Evolutionary conservation across 768 basidiomycete species (phyloP).

Genomic region (Gymnopilus dilepis): DNA sequence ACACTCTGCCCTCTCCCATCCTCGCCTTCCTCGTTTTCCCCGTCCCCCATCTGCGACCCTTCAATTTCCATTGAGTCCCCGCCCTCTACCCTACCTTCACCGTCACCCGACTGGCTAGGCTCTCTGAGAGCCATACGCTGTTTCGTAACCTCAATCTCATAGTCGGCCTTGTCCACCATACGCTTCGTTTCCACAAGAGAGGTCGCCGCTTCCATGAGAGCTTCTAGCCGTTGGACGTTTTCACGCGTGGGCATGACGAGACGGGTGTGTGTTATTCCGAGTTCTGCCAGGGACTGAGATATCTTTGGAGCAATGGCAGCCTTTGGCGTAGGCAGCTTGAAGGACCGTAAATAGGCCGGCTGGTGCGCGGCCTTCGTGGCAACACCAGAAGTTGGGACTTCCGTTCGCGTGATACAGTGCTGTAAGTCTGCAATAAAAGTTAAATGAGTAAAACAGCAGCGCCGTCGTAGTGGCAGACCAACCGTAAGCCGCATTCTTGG

Average conservation of each 20-base stretch:
- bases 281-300: conserved; percentile 74
- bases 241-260: conserved; percentile 95
- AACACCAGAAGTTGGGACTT: conserved; percentile 54
- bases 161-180: conserved; percentile 82
- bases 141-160: conserved; percentile 78
- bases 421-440: conserved; percentile 52
- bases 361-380: conserved; percentile 79
- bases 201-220: conserved; percentile 71
- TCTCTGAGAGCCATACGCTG: conserved; percentile 60
- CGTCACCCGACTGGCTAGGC: conserved; percentile 44
- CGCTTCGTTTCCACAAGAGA: conserved; percentile 90
- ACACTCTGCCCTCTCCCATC: conserved; percentile 72
- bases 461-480: neutral
- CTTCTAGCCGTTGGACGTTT: conserved; percentile 76
- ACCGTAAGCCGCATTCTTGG: conserved; percentile 69
- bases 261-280: conserved; percentile 71
- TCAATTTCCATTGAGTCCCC: conserved; percentile 39
- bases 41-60: conserved; percentile 30
- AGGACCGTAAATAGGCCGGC: conserved; percentile 84
- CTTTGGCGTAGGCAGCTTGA: conserved; percentile 84
- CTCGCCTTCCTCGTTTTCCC: conserved; percentile 42
- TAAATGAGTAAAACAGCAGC: neutral
- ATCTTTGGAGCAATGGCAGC: conserved; percentile 76
- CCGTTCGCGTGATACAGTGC: conserved; percentile 77
- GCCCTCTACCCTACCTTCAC: conserved; percentile 40